Conservation (phyloP, 106 monocot species). For the Apostasia shenzhenica region DNA sequence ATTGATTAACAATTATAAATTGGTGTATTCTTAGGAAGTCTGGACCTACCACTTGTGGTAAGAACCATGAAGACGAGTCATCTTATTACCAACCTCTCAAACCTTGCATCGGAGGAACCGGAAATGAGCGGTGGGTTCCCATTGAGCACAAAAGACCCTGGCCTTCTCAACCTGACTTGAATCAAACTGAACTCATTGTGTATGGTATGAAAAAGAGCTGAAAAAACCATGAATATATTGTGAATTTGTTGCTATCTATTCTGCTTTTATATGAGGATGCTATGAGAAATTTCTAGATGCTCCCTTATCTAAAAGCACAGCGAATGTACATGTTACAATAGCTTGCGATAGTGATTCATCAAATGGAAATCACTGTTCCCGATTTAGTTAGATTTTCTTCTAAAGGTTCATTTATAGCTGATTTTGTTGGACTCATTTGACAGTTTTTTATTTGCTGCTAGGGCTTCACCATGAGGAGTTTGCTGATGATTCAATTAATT, state of each 20-base stretch:
- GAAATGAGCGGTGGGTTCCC: slow-evolving; percentile 78
- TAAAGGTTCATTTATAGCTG: no score
- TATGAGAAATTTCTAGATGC: no score
- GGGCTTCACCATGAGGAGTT: slow-evolving; percentile 63
- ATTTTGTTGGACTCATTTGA: no score
- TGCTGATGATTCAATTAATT: slow-evolving; percentile 49
- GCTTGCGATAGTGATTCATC: no score
- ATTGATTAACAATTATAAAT: neutral
- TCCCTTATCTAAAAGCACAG: no score
- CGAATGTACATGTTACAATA: no score
- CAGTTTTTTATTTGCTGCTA: slow-evolving; percentile 7
- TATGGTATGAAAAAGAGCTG: slow-evolving; percentile 42
- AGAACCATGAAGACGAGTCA: slow-evolving; percentile 66
- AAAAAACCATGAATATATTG: neutral
- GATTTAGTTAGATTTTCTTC: no score
- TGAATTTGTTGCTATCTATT: neutral
- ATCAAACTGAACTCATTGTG: slow-evolving; percentile 60
- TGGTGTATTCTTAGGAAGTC: slow-evolving; percentile 40
- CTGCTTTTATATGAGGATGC: no score
- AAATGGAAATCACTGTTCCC: no score
- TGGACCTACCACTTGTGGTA: slow-evolving; percentile 58
- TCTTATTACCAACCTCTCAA: slow-evolving; percentile 69
- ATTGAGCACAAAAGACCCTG: slow-evolving; percentile 61
- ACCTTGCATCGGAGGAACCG: slow-evolving; percentile 69
- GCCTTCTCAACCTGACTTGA: slow-evolving; percentile 50